Percentiles rank a stretch among this genome's conserved stretches.
Evolutionary conservation across 305 asterid genomes (phyloP).

Genomic region (Fraxinus albicans): DNA sequence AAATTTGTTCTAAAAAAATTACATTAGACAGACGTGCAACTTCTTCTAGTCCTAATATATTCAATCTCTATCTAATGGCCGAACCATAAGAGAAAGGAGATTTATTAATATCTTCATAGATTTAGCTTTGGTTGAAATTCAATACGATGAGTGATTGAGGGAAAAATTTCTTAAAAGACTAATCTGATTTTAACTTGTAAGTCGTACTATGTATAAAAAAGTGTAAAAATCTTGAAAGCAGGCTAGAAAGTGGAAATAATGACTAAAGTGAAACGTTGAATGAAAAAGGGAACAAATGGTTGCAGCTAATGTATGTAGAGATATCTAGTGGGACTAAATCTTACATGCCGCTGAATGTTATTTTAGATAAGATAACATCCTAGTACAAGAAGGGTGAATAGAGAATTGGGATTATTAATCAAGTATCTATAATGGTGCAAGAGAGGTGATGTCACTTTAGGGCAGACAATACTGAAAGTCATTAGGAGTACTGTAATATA

Average conservation of each 20-base stretch:
- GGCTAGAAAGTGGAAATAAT: not conserved
- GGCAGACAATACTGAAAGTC: not conserved
- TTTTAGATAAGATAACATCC: conserved; percentile 26
- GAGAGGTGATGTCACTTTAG: not conserved
- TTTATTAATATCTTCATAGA: not conserved
- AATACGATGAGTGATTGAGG: not conserved
- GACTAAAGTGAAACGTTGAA: not conserved
- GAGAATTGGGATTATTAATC: not conserved
- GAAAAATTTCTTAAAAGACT: not conserved
- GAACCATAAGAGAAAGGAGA: not conserved
- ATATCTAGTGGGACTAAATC: not conserved
- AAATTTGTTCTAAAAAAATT: too few species aligned
- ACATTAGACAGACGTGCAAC: not conserved
- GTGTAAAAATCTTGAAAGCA: not conserved
- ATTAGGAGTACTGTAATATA: not conserved
- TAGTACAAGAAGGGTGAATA: not conserved
- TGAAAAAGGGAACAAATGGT: not conserved
- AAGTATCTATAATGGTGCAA: not conserved
- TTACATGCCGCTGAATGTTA: conserved; percentile 21
- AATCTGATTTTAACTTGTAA: not conserved
- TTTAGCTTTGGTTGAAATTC: not conserved
- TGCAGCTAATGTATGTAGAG: not conserved
- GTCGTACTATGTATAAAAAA: not conserved
- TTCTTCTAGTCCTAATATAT: not conserved
- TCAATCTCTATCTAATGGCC: not conserved